Percentiles rank a stretch among this genome's conserved stretches.
Conservation (phyloP, 768 basidiomycete genomes). For the Hericium coralloides region DNA sequence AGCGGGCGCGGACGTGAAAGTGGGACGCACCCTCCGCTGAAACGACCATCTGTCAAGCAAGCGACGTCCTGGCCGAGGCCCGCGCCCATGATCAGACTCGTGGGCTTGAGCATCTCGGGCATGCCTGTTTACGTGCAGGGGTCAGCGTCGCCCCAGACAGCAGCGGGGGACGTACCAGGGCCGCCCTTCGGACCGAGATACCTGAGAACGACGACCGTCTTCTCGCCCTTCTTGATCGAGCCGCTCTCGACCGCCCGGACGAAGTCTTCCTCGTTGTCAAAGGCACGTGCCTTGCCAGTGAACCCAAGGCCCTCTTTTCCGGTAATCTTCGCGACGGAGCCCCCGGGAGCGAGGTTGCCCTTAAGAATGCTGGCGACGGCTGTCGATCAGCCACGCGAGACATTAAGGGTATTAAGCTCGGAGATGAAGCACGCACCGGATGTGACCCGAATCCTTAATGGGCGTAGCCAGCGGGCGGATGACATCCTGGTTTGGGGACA, state of each 20-base stretch:
- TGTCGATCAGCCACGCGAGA: neutral
- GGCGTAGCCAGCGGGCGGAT: conserved; percentile 82
- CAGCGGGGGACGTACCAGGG: conserved; percentile 51
- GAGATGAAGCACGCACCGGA: conserved; percentile 45
- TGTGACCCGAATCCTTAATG: conserved; percentile 84
- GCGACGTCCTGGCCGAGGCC: conserved; percentile 94
- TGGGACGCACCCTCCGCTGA: conserved; percentile 84
- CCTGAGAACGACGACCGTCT: conserved; percentile 90
- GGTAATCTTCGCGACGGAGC: conserved; percentile 95
- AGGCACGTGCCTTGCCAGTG: conserved; percentile 86
- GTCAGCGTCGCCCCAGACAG: neutral
- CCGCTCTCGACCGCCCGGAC: conserved; percentile 81
- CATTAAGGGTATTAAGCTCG: neutral
- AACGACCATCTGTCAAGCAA: conserved; percentile 94
- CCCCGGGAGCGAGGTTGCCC: conserved; percentile 89
- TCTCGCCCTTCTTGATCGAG: conserved; percentile 88
- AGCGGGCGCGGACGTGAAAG: neutral
- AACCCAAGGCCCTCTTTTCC: conserved; percentile 91
- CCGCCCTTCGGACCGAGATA: conserved; percentile 98
- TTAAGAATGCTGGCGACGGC: conserved; percentile 63
- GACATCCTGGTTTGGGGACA: conserved; percentile 70
- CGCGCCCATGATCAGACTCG: conserved; percentile 97
- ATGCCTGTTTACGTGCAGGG: conserved; percentile 51
- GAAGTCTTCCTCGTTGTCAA: conserved; percentile 87
- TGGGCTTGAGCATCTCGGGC: conserved; percentile 99